These are phyloP conservation scores for Venturia aucupariae DNA, from an alignment of 2,329 filamentous ascomycete genomes.

Conservation along the genomic window DNA sequence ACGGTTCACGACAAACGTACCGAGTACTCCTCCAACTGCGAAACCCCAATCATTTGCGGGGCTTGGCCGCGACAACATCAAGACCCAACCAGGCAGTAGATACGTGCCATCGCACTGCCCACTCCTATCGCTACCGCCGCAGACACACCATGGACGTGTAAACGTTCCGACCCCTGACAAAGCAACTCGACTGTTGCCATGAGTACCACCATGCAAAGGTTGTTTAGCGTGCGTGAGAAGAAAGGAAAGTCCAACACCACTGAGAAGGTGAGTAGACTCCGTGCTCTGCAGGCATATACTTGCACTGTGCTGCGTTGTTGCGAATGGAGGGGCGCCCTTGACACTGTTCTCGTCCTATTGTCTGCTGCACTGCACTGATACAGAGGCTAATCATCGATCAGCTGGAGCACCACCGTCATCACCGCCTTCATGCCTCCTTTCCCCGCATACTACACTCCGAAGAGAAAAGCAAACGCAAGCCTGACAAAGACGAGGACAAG, in stretches of 20 bases:
- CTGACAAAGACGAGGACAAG: slow-evolving; percentile 46
- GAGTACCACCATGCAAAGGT: slow-evolving; percentile 47
- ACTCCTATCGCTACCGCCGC: neutral
- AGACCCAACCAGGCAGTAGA: neutral
- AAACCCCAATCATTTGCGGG: neutral
- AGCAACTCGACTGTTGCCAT: slow-evolving; percentile 21
- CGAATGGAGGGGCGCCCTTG: neutral
- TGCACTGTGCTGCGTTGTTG: neutral
- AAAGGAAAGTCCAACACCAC: slow-evolving; percentile 24
- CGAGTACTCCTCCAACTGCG: neutral
- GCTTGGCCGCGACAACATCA: neutral
- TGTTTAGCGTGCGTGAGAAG: slow-evolving; percentile 63
- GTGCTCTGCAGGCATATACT: neutral
- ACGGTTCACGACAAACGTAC: neutral
- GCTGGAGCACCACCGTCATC: neutral
- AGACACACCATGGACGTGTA: neutral
- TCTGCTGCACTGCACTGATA: neutral
- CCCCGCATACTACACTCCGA: slow-evolving; percentile 57
- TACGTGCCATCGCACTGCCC: too few species aligned
- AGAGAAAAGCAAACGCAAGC: slow-evolving; percentile 40
- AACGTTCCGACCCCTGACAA: neutral
- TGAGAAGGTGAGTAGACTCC: slow-evolving; percentile 4
- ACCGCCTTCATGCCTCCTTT: slow-evolving; percentile 35
- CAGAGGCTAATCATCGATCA: neutral
- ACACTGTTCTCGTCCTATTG: neutral